Base-by-base conservation (phyloP, 768 basidiomycete species). In the Termitomyces sp. region DNA sequence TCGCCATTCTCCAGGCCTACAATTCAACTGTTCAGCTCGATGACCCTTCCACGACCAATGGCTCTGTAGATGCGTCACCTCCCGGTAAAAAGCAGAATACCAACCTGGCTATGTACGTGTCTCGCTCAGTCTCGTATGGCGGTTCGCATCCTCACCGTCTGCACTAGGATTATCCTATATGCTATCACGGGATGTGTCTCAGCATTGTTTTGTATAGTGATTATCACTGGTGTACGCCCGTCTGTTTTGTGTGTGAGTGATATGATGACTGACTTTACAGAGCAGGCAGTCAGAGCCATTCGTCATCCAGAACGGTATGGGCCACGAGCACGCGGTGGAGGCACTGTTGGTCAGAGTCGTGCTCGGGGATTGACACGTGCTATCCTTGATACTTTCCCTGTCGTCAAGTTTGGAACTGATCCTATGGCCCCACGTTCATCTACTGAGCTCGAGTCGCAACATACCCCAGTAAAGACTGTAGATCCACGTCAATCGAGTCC, bases 241-340 rank as follows among this genome's bases (percentile, higher is more conserved):
- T 49, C 56, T 43, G 43, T 58, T n/a, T 49, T 37, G 13, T 52
- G 30, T n/a, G 8, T 46, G 34, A 32, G 16, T 39, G 18, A 52
- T 49, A 47, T 7, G 53, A 48, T 63, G 24, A 37, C 37, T 65
- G 37, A 53, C 61, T 55, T 57, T 46, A n/a, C 26, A 47, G 44
- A 33, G 16, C 57, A 91, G 88, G 91, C 91, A 1, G 78, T 95
- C 47, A 79, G 92, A 26, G 90, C 93, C 1, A 80, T 93, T 51
- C 83, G 92, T 2, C 86, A 96, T 71, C 95, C 95, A 18, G 95
- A 97, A 67, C 84, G 93, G 53, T 98, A 97, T 68, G 94, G 94
- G 4, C 91, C 91, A 12, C 81, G 93, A 54, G 69, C 66, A 32
- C 76, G 72, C 51, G 74, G 70, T 4, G 71, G 68, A 26, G 76